These are phyloP conservation scores for Fraxinus americana DNA, from an alignment of 257 asterid genomes.

Conservation along the genomic window DNA sequence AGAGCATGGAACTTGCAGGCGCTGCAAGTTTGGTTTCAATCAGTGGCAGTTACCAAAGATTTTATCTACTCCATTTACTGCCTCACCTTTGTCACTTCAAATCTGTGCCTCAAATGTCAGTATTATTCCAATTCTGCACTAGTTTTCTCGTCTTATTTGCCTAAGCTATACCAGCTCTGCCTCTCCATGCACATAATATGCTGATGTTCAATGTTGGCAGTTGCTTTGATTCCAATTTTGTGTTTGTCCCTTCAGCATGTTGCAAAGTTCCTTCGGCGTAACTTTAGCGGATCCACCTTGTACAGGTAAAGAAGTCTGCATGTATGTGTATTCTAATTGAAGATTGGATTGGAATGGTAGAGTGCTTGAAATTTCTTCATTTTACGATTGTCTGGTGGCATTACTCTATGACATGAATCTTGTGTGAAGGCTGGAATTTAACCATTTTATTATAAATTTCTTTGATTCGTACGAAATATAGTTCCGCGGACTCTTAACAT, in stretches of 20 bases:
- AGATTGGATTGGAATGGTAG: background rate
- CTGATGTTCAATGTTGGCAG: constrained; percentile 44
- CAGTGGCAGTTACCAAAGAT: constrained; percentile 76
- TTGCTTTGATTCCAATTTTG: constrained; percentile 80
- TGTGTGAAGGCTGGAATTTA: background rate
- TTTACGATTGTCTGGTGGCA: background rate
- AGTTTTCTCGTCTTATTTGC: constrained; percentile 20
- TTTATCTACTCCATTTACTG: constrained; percentile 83
- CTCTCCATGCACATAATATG: constrained; percentile 12
- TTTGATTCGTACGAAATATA: background rate
- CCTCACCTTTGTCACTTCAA: constrained; percentile 73
- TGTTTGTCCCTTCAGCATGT: constrained; percentile 79
- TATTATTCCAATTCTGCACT: constrained; percentile 10
- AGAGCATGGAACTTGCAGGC: constrained; percentile 95
- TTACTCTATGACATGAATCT: background rate
- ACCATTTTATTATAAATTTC: background rate
- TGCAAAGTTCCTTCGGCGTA: constrained; percentile 84
- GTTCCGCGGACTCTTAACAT: background rate
- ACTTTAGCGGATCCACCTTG: constrained; percentile 79
- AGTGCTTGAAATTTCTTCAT: background rate
- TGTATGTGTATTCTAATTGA: background rate
- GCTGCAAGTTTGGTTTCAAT: constrained; percentile 85
- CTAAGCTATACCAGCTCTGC: background rate
- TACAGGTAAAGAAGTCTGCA: constrained; percentile 56
- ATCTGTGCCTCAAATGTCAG: constrained; percentile 85